Evolutionary conservation across 768 basidiomycete species (phyloP), one percentile per base, ranked within the genome.

Genomic region (Rhodocollybia butyracea): DNA sequence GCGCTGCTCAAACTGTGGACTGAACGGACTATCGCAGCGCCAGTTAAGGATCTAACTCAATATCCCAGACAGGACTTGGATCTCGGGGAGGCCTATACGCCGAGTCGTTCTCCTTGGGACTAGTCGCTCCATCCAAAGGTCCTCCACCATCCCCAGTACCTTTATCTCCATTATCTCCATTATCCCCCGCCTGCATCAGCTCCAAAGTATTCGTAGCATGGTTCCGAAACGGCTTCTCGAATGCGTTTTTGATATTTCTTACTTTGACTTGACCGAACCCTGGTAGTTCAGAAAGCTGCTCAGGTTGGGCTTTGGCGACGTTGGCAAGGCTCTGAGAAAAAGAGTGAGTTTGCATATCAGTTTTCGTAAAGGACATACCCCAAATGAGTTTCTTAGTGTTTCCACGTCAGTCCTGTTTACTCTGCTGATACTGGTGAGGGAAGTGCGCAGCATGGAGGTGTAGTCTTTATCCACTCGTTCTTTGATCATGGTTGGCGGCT

Each of bases 341-440:
- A 42, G 22, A n/a, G n/a, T n/a, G n/a, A n/a, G n/a, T n/a, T n/a
- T n/a, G n/a, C n/a, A n/a, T n/a, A n/a, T n/a, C n/a, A n/a, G n/a
- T n/a, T n/a, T 32, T 46, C 10, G 22, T 32, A n/a, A 32, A 19
- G 17, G 29, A 77, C 87, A 55, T 73, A 98, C 96, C 34, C 94
- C 95, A 61, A 95, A 87, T n/a, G 92, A 88, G 2, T 88, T 87
- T 21, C 91, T 83, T 39, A 99, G 75, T 3, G 96, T 98, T 70
- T 92, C 86, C 1, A 95, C 93, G 63, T 99, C 97, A 3, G 96
- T 98, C 76, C 95, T 97, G 72, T 98, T 98, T 59, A 99, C 92
- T 61, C 91, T 93, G 65, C 83, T 88, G 63, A 98, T 91, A 60
- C 83, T 85, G 1, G 96, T 98, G 26, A 99, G 76, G 1, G 91